Conservation (phyloP, 768 basidiomycete genomes). For the Pluteus cervinus region DNA sequence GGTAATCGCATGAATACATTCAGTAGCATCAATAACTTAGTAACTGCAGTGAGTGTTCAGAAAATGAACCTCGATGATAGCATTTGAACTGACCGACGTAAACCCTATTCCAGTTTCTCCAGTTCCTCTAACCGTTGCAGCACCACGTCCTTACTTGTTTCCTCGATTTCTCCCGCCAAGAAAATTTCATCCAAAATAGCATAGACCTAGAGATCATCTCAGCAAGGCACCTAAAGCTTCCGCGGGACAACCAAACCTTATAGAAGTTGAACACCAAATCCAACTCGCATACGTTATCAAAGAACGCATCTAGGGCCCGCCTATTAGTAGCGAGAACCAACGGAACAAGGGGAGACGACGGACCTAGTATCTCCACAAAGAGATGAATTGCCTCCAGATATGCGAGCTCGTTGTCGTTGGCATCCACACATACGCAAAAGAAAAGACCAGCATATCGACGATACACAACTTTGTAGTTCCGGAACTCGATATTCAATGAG, state of each 20-base stretch:
- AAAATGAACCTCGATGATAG: no score
- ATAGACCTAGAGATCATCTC: conserved; percentile 61
- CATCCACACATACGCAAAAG: conserved; percentile 96
- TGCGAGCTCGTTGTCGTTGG: conserved; percentile 96
- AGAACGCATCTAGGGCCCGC: conserved; percentile 75
- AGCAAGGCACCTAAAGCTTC: background rate
- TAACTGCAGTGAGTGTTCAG: no score
- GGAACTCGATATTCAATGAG: conserved; percentile 54
- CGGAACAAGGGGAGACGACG: conserved; percentile 17
- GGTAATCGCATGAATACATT: no score
- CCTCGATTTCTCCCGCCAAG: conserved; percentile 96
- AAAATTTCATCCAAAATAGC: conserved; percentile 98
- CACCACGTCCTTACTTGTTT: conserved; percentile 96
- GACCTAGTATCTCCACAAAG: conserved; percentile 96
- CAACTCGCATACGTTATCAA: conserved; percentile 97
- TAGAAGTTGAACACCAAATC: conserved; percentile 99
- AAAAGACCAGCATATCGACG: conserved; percentile 95
- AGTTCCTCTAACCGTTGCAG: conserved; percentile 84
- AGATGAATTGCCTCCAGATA: conserved; percentile 97
- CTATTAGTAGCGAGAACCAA: background rate
- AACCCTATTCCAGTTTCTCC: conserved; percentile 92
- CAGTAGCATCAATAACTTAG: no score
- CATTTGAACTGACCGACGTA: no score
- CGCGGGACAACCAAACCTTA: conserved; percentile 48
- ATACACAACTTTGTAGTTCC: conserved; percentile 97